phyloP scores from a whole-genome alignment of 2,329 filamentous ascomycete species.

The Fusarium fracticaudum region DNA sequence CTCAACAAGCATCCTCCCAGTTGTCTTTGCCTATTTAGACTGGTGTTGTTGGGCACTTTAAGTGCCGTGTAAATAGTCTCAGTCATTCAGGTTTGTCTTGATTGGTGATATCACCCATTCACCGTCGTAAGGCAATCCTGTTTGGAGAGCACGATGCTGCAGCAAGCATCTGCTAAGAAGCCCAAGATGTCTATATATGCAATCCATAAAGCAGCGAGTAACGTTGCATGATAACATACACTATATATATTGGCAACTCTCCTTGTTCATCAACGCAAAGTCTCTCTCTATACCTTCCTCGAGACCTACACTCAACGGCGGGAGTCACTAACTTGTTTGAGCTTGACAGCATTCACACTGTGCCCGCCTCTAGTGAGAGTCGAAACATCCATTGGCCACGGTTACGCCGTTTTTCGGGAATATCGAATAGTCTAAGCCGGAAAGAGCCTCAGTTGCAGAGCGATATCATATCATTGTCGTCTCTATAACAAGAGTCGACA shows the following conservation, averaged over 20 bases:
- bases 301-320: not conserved
- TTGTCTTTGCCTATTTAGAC: not conserved
- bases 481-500: not conserved
- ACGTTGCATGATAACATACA: not conserved
- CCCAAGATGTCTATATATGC: too few relatives aligned
- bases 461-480: not conserved
- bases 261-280: not conserved
- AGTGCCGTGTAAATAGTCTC: not conserved
- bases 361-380: not conserved
- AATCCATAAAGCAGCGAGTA: not conserved
- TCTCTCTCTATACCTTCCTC: not conserved
- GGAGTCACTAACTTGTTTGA: not conserved
- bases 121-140: not conserved
- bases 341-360: not conserved
- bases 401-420: not conserved
- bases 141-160: not conserved
- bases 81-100: too few relatives aligned
- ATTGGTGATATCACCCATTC: not conserved
- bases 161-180: not conserved
- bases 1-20: not conserved
- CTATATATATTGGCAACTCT: not conserved
- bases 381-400: not conserved
- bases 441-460: not conserved
- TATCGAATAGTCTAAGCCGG: not conserved
- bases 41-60: not conserved